Conservation (phyloP, 305 asterid species). For the Fraxinus paxiana region DNA sequence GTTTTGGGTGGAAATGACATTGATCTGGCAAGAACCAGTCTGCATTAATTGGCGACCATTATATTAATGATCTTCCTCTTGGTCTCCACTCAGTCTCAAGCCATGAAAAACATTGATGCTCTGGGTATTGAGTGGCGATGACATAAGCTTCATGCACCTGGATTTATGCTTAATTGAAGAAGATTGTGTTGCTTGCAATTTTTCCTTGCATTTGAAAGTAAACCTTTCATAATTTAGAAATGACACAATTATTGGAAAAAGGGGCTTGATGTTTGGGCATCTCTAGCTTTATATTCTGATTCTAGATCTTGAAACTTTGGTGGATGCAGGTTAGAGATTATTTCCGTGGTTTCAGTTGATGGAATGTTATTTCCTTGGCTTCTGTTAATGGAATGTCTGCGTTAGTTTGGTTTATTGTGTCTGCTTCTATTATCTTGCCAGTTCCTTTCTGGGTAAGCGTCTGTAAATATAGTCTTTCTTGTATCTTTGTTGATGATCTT, state of each 20-base stretch:
- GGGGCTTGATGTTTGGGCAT: not conserved
- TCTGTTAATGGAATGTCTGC: constrained; percentile 3
- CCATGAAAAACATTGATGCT: not conserved
- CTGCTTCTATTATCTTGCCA: constrained; percentile 27
- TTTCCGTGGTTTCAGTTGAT: not conserved
- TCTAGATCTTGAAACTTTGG: constrained; percentile 27
- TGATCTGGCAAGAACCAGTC: not conserved
- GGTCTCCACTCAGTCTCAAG: not conserved
- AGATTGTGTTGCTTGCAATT: not conserved
- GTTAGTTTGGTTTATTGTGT: constrained; percentile 23
- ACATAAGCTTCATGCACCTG: not conserved
- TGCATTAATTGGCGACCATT: not conserved
- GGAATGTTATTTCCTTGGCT: not conserved
- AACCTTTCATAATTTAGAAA: not conserved
- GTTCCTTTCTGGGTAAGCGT: constrained; percentile 37
- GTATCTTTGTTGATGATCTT: not conserved
- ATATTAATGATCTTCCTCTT: not conserved
- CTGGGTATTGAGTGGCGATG: not conserved
- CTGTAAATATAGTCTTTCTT: constrained; percentile 31
- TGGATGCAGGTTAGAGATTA: constrained; percentile 67
- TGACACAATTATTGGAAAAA: not conserved
- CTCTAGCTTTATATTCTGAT: constrained; percentile 18
- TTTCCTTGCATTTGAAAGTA: not conserved
- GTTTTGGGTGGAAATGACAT: not conserved
- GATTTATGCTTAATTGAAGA: not conserved